Base-by-base conservation (phyloP, 352 stramenopile genomes). In the Globisporangium nagaii region DNA sequence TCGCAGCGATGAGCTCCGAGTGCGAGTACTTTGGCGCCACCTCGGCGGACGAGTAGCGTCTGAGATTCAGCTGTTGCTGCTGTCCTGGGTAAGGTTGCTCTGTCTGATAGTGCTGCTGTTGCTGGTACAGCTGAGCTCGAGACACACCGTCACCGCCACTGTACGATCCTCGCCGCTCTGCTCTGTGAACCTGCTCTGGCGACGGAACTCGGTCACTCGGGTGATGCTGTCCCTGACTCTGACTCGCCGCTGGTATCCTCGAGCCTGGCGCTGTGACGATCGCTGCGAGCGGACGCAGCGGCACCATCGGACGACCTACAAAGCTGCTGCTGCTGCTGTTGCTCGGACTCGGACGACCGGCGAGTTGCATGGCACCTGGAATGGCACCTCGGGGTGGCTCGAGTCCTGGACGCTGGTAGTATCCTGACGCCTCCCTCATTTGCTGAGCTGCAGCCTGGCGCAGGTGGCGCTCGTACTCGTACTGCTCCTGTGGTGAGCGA, bases 1-100 rank as follows among this genome's bases (percentile, higher is more conserved):
- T 49, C 36, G 36, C 55, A 10, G 55, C 55, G 9, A 50, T 55
- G 27, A 55, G 37, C 37, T 61, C 55, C 10, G 55, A 50, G 45
- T 20, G 50, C 22, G 55, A 44, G 17, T 61, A 61, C 45, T 49
- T 54, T 24, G 55, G 36, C 2, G 31, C 8, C 27, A 50, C 13
- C 20, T 25, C 12, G 30, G 1, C 10, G 25, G n/a, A 35, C 45
- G 40, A 17, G 42, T n/a, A n/a, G n/a, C n/a, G n/a, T n/a, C n/a
- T n/a, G n/a, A n/a, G n/a, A n/a, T n/a, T n/a, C n/a, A n/a, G n/a
- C n/a, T 17, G 35, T 12, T 42, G 36, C 15, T n/a, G 22, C 2
- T 44, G 22, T 42, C 22, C 19, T 24, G 39, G 15, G 12, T 5
- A 39, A 11, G 17, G 4, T 1, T 40, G 28, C 20, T 50, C 39